These are phyloP conservation scores for Mycocentrospora acerina DNA, from an alignment of 2,329 filamentous ascomycete genomes.

Conservation along the genomic window DNA sequence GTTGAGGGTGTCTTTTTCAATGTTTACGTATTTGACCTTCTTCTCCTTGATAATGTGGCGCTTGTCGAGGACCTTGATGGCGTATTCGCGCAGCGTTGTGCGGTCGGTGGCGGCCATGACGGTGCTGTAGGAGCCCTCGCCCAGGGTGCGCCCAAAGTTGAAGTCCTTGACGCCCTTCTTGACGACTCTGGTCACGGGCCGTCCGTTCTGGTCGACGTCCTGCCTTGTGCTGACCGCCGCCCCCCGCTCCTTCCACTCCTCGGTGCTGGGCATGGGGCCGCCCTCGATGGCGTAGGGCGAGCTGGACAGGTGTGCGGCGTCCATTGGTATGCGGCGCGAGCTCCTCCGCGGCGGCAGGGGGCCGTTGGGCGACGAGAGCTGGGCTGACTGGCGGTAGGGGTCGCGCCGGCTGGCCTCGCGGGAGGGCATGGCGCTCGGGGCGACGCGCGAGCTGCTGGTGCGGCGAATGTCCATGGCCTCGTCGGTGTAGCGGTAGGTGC, in stretches of 20 bases:
- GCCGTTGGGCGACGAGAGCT: conserved; percentile 58
- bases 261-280: conserved; percentile 65
- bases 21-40: conserved; percentile 99
- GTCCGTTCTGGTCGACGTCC: conserved; percentile 83
- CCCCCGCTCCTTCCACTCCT: conserved; percentile 94
- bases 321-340: conserved; percentile 69
- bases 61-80: conserved; percentile 97
- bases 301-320: conserved; percentile 33
- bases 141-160: conserved; percentile 84
- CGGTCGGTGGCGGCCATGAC: conserved; percentile 91
- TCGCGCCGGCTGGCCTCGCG: conserved; percentile 71
- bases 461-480: conserved; percentile 48
- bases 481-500: conserved; percentile 52
- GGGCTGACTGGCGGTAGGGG: conserved; percentile 62
- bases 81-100: conserved; percentile 92
- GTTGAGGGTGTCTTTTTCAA: conserved; percentile 97
- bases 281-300: conserved; percentile 58
- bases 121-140: conserved; percentile 97
- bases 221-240: conserved; percentile 82
- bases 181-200: conserved; percentile 76
- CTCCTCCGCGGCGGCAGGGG: conserved; percentile 73
- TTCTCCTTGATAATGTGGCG: conserved; percentile 99
- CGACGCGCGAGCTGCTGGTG: conserved; percentile 65
- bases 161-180: conserved; percentile 99
- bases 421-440: conserved; percentile 61